These are phyloP conservation scores for Meira nashicola DNA, from an alignment of 1,284 basidiomycete genomes.

Conservation along the genomic window DNA sequence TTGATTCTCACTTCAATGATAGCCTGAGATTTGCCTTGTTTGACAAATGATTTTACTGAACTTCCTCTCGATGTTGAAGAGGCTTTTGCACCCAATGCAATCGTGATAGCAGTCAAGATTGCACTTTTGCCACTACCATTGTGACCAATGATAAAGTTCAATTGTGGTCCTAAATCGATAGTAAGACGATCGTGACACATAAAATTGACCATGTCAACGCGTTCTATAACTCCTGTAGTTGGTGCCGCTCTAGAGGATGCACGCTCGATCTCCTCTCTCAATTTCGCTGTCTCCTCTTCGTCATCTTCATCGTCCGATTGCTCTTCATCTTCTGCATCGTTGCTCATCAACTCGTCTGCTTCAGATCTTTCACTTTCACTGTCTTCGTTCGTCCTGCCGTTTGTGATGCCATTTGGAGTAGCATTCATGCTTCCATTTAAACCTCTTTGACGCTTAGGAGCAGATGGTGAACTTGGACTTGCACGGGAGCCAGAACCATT, in stretches of 20 bases:
- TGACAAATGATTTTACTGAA: constrained; percentile 82
- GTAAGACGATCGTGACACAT: constrained; percentile 85
- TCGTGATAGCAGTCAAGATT: constrained; percentile 83
- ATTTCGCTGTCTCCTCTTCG: not conserved
- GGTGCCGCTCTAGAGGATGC: too few species aligned
- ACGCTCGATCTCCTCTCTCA: too few species aligned
- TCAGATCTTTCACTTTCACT: too few species aligned
- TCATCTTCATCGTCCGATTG: not conserved
- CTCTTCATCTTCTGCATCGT: too few species aligned
- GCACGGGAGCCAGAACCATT: too few species aligned
- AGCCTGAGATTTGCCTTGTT: constrained; percentile 72
- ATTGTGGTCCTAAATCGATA: constrained; percentile 75
- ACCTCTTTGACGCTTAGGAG: too few species aligned
- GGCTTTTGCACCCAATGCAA: constrained; percentile 90
- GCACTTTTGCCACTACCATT: constrained; percentile 80
- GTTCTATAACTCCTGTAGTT: constrained; percentile 77
- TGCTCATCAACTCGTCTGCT: too few species aligned
- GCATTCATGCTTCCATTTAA: too few species aligned
- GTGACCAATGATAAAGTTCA: constrained; percentile 93
- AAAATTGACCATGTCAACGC: constrained; percentile 82
- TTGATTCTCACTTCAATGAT: constrained; percentile 76
- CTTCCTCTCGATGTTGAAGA: constrained; percentile 71
- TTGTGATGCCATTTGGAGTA: too few species aligned
- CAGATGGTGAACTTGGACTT: too few species aligned
- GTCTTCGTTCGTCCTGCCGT: too few species aligned